phyloP scores from a whole-genome alignment of 2,329 filamentous ascomycete species.

The Tolypocladium cylindrosporum region DNA sequence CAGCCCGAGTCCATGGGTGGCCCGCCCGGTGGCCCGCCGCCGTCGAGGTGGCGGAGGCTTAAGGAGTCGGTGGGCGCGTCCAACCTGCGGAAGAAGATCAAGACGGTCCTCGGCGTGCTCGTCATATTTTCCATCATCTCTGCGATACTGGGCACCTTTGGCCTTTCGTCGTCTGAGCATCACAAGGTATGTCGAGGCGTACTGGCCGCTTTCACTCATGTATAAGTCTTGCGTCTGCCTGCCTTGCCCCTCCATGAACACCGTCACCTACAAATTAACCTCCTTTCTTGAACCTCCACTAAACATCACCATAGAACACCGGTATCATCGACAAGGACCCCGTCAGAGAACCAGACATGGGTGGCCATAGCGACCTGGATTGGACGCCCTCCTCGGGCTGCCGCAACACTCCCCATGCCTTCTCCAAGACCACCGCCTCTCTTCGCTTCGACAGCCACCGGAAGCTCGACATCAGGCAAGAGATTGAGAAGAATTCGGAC shows the following conservation, averaged over 20 bases:
- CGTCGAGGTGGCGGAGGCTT: slow-evolving; percentile 18
- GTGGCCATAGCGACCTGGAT: slow-evolving; percentile 9
- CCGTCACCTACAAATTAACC: background rate
- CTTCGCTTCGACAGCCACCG: slow-evolving; percentile 24
- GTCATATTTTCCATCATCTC: slow-evolving; percentile 22
- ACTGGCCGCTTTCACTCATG: background rate
- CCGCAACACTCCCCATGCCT: slow-evolving; percentile 12
- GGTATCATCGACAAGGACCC: slow-evolving; percentile 12
- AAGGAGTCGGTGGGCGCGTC: slow-evolving; percentile 11
- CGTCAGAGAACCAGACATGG: slow-evolving; percentile 12
- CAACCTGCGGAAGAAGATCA: slow-evolving; percentile 16
- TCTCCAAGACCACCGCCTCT: slow-evolving; percentile 6
- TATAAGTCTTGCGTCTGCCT: too few relatives aligned
- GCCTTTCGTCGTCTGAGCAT: slow-evolving; percentile 8
- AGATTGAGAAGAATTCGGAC: slow-evolving; percentile 12
- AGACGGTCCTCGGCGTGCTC: slow-evolving; percentile 18
- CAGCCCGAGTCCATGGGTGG: slow-evolving; percentile 37
- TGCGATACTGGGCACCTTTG: slow-evolving; percentile 9
- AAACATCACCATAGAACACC: slow-evolving; percentile 6
- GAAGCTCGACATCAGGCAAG: slow-evolving; percentile 31
- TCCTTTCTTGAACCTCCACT: background rate
- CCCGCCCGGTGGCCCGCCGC: slow-evolving; percentile 11
- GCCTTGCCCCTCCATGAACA: background rate
- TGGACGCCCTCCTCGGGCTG: slow-evolving; percentile 18
- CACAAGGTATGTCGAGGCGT: slow-evolving; percentile 18